A percentile compares a stretch with the other conserved stretches of the same genome.
Conservation (phyloP, 139 green algal species). For the Closterium sp. region DNA sequence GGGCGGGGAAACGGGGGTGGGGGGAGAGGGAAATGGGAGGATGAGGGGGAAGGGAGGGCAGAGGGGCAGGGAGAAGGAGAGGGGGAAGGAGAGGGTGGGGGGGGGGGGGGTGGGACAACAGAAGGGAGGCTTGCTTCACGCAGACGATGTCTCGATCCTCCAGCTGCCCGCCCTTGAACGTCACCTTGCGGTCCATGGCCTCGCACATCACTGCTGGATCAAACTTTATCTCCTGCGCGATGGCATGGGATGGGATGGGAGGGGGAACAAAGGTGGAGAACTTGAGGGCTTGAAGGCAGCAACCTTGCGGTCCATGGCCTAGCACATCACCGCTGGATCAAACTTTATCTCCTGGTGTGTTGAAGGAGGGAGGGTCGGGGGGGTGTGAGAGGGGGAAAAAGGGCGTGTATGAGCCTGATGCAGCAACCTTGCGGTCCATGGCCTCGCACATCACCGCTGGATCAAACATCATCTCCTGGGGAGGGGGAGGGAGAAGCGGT, state of each 20-base stretch:
- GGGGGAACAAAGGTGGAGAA: no score
- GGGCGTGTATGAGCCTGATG: background rate
- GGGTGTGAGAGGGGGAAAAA: background rate
- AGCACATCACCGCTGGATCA: conserved; percentile 36
- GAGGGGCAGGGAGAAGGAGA: no score
- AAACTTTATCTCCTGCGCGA: conserved; percentile 87
- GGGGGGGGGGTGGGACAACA: no score
- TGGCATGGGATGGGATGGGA: no score
- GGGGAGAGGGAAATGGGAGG: no score
- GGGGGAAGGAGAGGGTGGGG: no score
- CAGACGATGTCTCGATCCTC: conserved; percentile 88
- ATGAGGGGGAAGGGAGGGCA: no score
- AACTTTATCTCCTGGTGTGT: conserved; percentile 80
- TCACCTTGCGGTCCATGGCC: conserved; percentile 58
- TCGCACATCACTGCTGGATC: conserved; percentile 80
- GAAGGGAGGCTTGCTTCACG: conserved; percentile 61
- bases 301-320: conserved; percentile 61
- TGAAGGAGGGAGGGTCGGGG: no score
- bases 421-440: conserved; percentile 41
- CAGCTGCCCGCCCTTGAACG: conserved; percentile 62
- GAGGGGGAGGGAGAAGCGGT: background rate
- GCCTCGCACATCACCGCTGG: conserved; percentile 75
- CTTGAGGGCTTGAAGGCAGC: no score
- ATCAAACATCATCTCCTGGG: conserved; percentile 85
- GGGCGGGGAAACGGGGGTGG: no score